Percentiles rank a stretch among this genome's conserved stretches.
Evolutionary conservation across 2,329 filamentous ascomycete genomes (phyloP).

Genomic region (Exophiala calicioides): DNA sequence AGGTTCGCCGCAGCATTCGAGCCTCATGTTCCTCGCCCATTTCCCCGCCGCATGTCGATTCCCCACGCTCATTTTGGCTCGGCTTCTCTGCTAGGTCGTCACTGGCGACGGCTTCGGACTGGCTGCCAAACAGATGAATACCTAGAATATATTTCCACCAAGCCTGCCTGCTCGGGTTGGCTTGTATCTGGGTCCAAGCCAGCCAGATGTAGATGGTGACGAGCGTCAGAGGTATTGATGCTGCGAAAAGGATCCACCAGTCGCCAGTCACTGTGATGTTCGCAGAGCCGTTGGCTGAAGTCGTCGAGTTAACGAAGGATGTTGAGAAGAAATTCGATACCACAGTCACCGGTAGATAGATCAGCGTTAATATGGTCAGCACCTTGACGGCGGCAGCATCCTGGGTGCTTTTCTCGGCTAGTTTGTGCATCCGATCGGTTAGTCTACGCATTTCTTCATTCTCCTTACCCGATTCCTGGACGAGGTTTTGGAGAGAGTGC

Average conservation of each 20-base stretch:
- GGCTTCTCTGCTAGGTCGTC: too few relatives aligned
- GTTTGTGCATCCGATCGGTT: slow-evolving; percentile 10
- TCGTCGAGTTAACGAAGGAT: slow-evolving; percentile 12
- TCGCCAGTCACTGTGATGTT: slow-evolving; percentile 13
- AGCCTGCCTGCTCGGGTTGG: too few relatives aligned
- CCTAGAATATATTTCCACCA: too few relatives aligned
- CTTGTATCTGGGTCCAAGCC: slow-evolving; percentile 14
- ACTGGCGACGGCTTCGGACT: too few relatives aligned
- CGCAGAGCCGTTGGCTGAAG: neutral
- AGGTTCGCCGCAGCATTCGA: too few relatives aligned
- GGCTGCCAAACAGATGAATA: too few relatives aligned
- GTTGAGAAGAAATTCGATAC: slow-evolving; percentile 23
- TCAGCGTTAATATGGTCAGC: slow-evolving; percentile 18
- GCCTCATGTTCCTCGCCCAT: too few relatives aligned
- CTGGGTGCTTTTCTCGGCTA: slow-evolving; percentile 14
- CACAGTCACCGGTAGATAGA: slow-evolving; percentile 18
- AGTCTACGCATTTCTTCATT: slow-evolving; percentile 15
- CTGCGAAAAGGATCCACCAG: slow-evolving; percentile 16
- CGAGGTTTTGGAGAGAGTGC: slow-evolving; percentile 9
- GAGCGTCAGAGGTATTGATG: slow-evolving; percentile 12
- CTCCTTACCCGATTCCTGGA: slow-evolving; percentile 13
- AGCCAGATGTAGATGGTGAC: slow-evolving; percentile 15
- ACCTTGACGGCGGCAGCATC: slow-evolving; percentile 17
- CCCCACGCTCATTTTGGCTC: too few relatives aligned
- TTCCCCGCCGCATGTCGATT: too few relatives aligned